A percentile compares a stretch with the other conserved stretches of the same genome.
Conservation (phyloP, 345 rosid species). For the Cardiospermum halicacabum region DNA sequence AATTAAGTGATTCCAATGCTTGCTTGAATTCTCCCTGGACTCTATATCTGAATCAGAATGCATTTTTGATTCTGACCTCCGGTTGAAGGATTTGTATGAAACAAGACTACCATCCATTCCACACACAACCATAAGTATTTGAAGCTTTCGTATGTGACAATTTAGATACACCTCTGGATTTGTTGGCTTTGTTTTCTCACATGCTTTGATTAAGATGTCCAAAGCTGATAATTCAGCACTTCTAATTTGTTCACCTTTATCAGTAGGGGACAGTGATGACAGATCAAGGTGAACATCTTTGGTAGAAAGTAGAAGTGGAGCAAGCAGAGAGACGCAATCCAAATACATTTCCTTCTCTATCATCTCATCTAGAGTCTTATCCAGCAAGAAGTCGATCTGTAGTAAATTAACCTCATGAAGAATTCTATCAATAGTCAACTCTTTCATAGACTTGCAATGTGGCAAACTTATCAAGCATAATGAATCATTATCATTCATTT, state of each 20-base stretch:
- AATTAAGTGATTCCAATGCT: constrained; percentile 53
- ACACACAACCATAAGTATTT: constrained; percentile 53
- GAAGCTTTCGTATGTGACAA: constrained; percentile 78
- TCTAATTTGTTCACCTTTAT: constrained; percentile 38
- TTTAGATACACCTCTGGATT: constrained; percentile 59
- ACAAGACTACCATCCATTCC: constrained; percentile 42
- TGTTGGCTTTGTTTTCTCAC: constrained; percentile 58
- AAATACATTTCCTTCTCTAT: constrained; percentile 64
- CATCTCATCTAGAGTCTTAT: constrained; percentile 63
- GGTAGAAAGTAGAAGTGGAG: constrained; percentile 68
- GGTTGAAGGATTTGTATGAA: constrained; percentile 28
- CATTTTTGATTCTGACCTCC: constrained; percentile 26
- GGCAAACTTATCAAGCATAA: constrained; percentile 42
- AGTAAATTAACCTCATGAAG: constrained; percentile 72
- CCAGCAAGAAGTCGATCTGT: constrained; percentile 67
- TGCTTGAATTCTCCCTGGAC: constrained; percentile 38
- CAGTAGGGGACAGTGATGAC: constrained; percentile 32
- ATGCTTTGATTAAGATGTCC: constrained; percentile 61
- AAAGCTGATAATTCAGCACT: constrained; percentile 68
- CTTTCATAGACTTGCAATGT: constrained; percentile 59
- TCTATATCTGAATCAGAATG: constrained; percentile 31
- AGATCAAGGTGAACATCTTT: constrained; percentile 37
- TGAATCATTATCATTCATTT: constrained; percentile 37
- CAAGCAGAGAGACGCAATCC: constrained; percentile 65
- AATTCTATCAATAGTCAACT: constrained; percentile 55